A percentile compares a stretch with the other conserved stretches of the same genome.
Conservation (phyloP, 768 basidiomycete species). For the Kwoniella mangroviensis region DNA sequence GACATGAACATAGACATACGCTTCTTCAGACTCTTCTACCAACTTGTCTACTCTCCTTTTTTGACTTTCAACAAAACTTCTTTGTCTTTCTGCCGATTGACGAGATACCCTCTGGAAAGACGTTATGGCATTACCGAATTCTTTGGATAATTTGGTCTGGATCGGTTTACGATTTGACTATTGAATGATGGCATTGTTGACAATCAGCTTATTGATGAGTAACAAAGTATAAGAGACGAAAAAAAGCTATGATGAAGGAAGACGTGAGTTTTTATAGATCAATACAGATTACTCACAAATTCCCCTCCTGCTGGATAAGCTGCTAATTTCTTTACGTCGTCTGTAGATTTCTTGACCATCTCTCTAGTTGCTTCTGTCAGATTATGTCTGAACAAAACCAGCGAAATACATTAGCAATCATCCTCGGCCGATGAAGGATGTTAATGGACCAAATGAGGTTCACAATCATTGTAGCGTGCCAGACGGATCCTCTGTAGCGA, state of each 20-base stretch:
- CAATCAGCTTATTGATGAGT: too few species aligned
- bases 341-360: constrained; percentile 91
- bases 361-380: constrained; percentile 90
- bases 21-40: constrained; percentile 42
- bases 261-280: too few species aligned
- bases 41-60: constrained; percentile 83
- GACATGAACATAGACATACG: constrained; percentile 13
- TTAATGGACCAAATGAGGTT: too few species aligned
- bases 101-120: constrained; percentile 92
- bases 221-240: background rate
- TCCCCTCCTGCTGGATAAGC: constrained; percentile 61
- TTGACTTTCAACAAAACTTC: constrained; percentile 84
- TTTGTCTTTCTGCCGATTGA: constrained; percentile 83
- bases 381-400: constrained; percentile 69
- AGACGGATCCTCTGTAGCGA: background rate
- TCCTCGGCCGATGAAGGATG: too few species aligned
- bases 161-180: constrained; percentile 57
- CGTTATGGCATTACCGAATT: constrained; percentile 84
- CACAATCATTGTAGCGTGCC: too few species aligned
- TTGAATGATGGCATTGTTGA: too few species aligned
- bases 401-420: background rate
- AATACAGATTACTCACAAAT: constrained; percentile 28
- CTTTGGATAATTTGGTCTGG: constrained; percentile 89
- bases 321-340: constrained; percentile 88
- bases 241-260: too few species aligned